Conservation (phyloP, 345 rosid species). For the Pseudoturritis turrita region DNA sequence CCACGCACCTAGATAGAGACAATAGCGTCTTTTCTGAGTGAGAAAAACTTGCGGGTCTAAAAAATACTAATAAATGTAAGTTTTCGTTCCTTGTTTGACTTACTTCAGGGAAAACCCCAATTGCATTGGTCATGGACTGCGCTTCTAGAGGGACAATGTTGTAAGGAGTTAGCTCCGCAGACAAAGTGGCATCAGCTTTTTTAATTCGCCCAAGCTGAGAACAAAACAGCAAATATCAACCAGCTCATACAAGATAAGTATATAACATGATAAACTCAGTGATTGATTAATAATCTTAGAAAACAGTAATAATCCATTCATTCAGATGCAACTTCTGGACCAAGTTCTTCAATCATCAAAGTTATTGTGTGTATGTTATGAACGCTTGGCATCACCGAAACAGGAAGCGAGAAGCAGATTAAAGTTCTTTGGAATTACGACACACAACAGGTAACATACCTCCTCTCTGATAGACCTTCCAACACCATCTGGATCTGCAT, state of each 20-base stretch:
- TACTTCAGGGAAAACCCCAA: slow-evolving; percentile 90
- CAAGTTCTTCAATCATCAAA: not conserved
- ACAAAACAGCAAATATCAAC: slow-evolving; percentile 20
- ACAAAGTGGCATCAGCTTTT: slow-evolving; percentile 50
- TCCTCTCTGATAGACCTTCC: slow-evolving; percentile 82
- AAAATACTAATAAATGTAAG: not conserved
- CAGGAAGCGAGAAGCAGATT: not conserved
- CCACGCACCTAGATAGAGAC: slow-evolving; percentile 68
- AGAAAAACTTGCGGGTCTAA: slow-evolving; percentile 9
- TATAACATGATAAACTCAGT: slow-evolving; percentile 4
- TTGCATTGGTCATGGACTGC: slow-evolving; percentile 78
- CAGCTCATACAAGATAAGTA: slow-evolving; percentile 6
- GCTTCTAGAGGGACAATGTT: slow-evolving; percentile 92
- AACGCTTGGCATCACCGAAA: slow-evolving; percentile 8
- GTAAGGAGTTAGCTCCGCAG: slow-evolving; percentile 81
- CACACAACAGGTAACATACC: slow-evolving; percentile 38
- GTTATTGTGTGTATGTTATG: not conserved
- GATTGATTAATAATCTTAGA: not conserved
- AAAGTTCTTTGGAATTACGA: not conserved
- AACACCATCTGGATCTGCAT: slow-evolving; percentile 85
- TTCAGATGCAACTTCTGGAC: slow-evolving; percentile 5
- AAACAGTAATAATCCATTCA: not conserved
- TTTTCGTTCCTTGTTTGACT: slow-evolving; percentile 29
- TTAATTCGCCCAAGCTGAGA: slow-evolving; percentile 70
- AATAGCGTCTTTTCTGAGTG: slow-evolving; percentile 1